Percentiles rank a stretch among this genome's conserved stretches.
Conservation (phyloP, 2,329 filamentous ascomycete genomes). For the Amylocarpus encephaloides region DNA sequence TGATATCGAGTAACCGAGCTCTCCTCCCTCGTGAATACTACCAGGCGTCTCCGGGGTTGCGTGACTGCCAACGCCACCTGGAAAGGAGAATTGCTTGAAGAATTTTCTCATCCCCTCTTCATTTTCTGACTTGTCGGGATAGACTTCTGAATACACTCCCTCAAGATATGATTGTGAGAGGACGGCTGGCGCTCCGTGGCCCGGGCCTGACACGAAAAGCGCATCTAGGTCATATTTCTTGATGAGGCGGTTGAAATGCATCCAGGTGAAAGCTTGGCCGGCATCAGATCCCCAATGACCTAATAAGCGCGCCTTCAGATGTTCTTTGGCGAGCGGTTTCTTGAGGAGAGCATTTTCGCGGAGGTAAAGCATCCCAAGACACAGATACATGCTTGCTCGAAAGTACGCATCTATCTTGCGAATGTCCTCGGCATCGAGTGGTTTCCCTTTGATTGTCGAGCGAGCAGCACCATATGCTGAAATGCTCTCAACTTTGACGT, state of each 20-base stretch:
- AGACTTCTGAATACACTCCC: constrained; percentile 71
- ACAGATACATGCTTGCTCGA: constrained; percentile 67
- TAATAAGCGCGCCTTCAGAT: constrained; percentile 67
- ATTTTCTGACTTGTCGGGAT: constrained; percentile 66
- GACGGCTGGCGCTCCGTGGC: constrained; percentile 70
- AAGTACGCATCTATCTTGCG: constrained; percentile 67
- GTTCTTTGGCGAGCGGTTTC: constrained; percentile 58
- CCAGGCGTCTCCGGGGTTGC: constrained; percentile 75
- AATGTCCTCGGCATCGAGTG: constrained; percentile 60
- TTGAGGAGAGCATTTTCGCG: constrained; percentile 65
- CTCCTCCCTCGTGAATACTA: constrained; percentile 71
- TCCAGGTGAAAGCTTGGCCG: constrained; percentile 75
- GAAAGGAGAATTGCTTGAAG: constrained; percentile 81
- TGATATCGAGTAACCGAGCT: constrained; percentile 74
- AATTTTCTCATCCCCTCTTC: constrained; percentile 64
- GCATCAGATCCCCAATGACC: constrained; percentile 76
- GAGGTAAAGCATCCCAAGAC: constrained; percentile 75
- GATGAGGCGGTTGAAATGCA: constrained; percentile 77
- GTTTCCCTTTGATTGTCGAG: constrained; percentile 55
- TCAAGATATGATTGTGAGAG: constrained; percentile 73
- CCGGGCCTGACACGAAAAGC: constrained; percentile 69
- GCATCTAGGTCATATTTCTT: constrained; percentile 71
- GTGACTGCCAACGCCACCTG: constrained; percentile 71
- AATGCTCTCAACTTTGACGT: constrained; percentile 47
- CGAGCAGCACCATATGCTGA: constrained; percentile 59